Conservation (phyloP, 495 filamentous ascomycete species). For the Aspergillus panamensis region DNA sequence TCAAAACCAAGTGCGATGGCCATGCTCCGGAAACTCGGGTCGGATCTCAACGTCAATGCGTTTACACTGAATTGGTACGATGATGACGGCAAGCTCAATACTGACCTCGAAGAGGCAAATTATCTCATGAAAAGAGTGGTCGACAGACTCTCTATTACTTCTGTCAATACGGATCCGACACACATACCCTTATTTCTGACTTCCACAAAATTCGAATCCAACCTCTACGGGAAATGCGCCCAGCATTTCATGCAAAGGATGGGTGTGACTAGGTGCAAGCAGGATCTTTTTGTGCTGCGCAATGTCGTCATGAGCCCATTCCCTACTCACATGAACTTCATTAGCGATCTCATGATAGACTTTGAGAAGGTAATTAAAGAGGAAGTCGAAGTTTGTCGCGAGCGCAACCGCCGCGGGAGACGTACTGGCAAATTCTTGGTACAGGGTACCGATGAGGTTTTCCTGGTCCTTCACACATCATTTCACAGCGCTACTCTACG, state of each 20-base stretch:
- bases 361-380: slow-evolving; percentile 30
- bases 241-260: slow-evolving; percentile 38
- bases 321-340: slow-evolving; percentile 34
- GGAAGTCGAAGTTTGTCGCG: slow-evolving; percentile 31
- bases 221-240: slow-evolving; percentile 41
- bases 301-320: slow-evolving; percentile 44
- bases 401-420: slow-evolving; percentile 25
- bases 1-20: slow-evolving; percentile 11
- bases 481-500: slow-evolving; percentile 33
- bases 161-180: slow-evolving; percentile 33
- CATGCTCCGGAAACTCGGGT: slow-evolving; percentile 38
- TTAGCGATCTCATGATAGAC: slow-evolving; percentile 20
- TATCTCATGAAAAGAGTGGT: slow-evolving; percentile 45
- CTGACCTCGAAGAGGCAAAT: slow-evolving; percentile 49
- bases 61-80: slow-evolving; percentile 40
- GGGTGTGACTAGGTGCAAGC: slow-evolving; percentile 23
- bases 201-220: slow-evolving; percentile 35
- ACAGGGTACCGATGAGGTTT: slow-evolving; percentile 32
- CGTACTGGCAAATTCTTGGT: slow-evolving; percentile 32
- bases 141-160: slow-evolving; percentile 35
- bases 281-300: slow-evolving; percentile 37
- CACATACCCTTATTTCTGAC: slow-evolving; percentile 40
- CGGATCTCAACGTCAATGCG: slow-evolving; percentile 48
- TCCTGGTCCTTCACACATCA: slow-evolving; percentile 30
- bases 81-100: slow-evolving; percentile 35